These are phyloP conservation scores for Hamigera avellanea DNA, from an alignment of 495 filamentous ascomycete genomes.

Conservation along the genomic window DNA sequence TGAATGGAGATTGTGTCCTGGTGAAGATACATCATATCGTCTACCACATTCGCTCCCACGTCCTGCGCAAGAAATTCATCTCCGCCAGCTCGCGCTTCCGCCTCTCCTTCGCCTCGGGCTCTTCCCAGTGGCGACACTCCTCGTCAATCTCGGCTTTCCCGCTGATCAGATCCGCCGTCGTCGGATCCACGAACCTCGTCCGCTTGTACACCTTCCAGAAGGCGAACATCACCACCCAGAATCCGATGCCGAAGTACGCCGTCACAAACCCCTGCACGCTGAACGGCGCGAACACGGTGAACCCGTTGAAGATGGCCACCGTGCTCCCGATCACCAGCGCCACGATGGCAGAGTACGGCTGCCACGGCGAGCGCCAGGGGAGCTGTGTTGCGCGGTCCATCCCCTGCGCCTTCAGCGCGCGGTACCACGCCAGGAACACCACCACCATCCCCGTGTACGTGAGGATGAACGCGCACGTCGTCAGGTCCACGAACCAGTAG, in stretches of 20 bases:
- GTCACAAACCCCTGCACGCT: constrained; percentile 38
- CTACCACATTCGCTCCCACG: too few species aligned
- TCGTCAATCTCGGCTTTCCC: too few species aligned
- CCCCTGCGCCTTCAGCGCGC: constrained; percentile 40
- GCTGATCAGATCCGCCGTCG: constrained; percentile 42
- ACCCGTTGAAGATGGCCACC: constrained; percentile 53
- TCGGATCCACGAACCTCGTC: constrained; percentile 35
- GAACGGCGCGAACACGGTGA: constrained; percentile 49
- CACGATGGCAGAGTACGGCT: constrained; percentile 42
- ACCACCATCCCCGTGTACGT: constrained; percentile 43
- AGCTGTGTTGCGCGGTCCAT: constrained; percentile 41
- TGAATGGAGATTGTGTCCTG: too few species aligned
- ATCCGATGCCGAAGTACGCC: constrained; percentile 22
- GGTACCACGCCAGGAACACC: constrained; percentile 47
- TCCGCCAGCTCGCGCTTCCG: too few species aligned
- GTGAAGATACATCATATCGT: too few species aligned
- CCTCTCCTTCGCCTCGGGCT: too few species aligned
- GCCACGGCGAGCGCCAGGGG: constrained; percentile 39
- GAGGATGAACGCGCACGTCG: constrained; percentile 39
- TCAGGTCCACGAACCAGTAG: constrained; percentile 45
- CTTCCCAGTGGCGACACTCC: too few species aligned
- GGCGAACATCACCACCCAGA: too few species aligned
- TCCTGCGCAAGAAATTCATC: too few species aligned
- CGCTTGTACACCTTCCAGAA: constrained; percentile 50
- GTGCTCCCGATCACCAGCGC: constrained; percentile 44